phyloP scores from a whole-genome alignment of 83 land plant genomes.

The Picea mariana region DNA sequence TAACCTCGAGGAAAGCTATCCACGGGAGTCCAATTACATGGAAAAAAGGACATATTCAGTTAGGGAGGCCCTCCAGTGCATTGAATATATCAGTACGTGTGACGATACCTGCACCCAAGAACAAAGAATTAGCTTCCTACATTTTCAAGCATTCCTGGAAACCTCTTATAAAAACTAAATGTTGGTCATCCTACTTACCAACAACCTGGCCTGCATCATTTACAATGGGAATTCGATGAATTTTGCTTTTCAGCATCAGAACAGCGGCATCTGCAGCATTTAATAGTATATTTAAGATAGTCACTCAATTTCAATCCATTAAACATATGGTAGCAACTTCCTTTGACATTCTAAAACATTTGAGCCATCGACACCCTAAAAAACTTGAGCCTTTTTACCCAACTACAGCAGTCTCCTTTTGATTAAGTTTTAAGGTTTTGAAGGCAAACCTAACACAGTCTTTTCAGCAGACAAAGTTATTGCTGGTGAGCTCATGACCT shows the following conservation, averaged over 20 bases:
- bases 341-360: slow-evolving; percentile 10
- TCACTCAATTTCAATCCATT: background rate
- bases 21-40: background rate
- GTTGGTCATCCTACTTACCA: slow-evolving; percentile 38
- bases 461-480: slow-evolving; percentile 62
- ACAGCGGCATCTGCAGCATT: slow-evolving; percentile 61
- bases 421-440: background rate
- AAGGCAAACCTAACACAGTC: slow-evolving; percentile 55
- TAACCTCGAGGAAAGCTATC: background rate
- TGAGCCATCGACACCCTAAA: background rate
- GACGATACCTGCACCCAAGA: slow-evolving; percentile 46
- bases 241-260: slow-evolving; percentile 68
- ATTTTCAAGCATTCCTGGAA: background rate
- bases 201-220: slow-evolving; percentile 57
- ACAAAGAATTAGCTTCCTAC: background rate
- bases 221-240: slow-evolving; percentile 72
- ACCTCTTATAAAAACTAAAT: background rate
- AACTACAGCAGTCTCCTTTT: background rate
- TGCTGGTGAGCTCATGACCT: slow-evolving; percentile 75
- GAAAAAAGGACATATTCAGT: slow-evolving; percentile 7
- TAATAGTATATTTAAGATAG: background rate
- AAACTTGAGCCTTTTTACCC: background rate
- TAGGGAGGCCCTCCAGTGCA: slow-evolving; percentile 44
- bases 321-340: background rate
- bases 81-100: slow-evolving; percentile 72